Evolutionary conservation across 352 stramenopile genomes (phyloP), one percentile per base, ranked within the genome.

Genomic region (Phytophthora palmivora): DNA sequence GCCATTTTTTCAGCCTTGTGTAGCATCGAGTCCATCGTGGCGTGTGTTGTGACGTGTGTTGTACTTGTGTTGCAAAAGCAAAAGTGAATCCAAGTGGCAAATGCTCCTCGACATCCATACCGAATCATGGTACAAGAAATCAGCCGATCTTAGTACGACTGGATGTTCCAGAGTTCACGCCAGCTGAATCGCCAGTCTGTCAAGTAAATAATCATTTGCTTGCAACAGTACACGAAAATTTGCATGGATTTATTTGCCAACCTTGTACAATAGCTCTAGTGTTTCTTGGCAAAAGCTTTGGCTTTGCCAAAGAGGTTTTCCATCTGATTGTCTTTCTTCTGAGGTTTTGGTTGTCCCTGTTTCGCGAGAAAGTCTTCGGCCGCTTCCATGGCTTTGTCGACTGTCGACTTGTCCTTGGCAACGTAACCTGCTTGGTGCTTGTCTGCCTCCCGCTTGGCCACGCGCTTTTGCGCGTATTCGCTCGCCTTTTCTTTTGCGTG

Each of bases 341-440:
- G 39, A 10, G 44, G 3, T 46, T 72, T 64, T 8, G 56, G 41
- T 30, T 75, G 62, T 16, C 67, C 61, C 37, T 72, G 61, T 28
- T 75, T 75, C 10, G 56, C 67, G 11, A 76, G 30, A 33, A 72
- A 76, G 46, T 72, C 67, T 28, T 76, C 67, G 0, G 52, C 63
- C 3, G 51, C 57, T 36, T 70, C 57, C 18, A 66, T 7, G n/a
- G 57, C 67, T 48, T 72, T 76, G 43, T 70, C 56, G 2, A 76
- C 32, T 0, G 47, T 33, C 28, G 67, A 72, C 47, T 69, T 72
- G 57, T 76, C 52, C 63, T 60, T 66, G 12, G 57, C 59, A 34
- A 59, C 45, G 51, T 72, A 53, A 2, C 48, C 53, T 4, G 58
- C 16, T 16, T 58, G 45, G 8, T 59, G 45, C 15, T 65, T 54